Evolutionary conservation across 805 yeast species (phyloP), one percentile per base, ranked within the genome.

Genomic region (Lipomyces orientalis): DNA sequence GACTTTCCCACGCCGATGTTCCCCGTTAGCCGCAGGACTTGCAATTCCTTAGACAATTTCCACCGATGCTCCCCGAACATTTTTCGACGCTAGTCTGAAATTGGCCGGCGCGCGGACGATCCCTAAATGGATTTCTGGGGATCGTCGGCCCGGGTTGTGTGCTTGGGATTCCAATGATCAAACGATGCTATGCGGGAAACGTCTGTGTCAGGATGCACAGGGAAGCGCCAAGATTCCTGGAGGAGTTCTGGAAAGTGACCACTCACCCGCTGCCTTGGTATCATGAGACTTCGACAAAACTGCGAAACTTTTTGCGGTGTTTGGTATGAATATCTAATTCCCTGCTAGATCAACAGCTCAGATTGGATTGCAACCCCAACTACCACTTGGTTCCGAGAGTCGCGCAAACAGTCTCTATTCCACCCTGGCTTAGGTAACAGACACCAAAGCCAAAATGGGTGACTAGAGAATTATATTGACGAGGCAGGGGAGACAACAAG

Each of bases 41-140:
- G 43, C 43, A 8, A 37, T 37, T 37, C 43, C 43, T 37, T 37
- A 37, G 43, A 37, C 43, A 37, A 37, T 37, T 37, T 37, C 43
- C 43, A 37, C 43, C 43, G 43, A 37, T 37, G 43, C 43, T 37
- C 43, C 43, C 43, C 43, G 43, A 37, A 37, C 43, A 37, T 37
- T 37, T 37, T 37, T 37, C 43, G 43, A 37, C 43, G 43, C 43
- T 37, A 37, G 16, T 37, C 43, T 37, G 43, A 37, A 37, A 37
- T 37, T 37, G 43, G 43, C 43, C 43, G 43, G 43, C 43, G 43
- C 43, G 43, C 43, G 43, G 43, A 37, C 43, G 43, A 37, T 37
- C 43, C 43, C 43, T 37, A 37, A 37, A 37, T 37, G 43, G 43
- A 37, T 37, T 37, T 37, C 43, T 37, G 43, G 43, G 43, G 43